Percentiles rank a stretch among this genome's conserved stretches.
phyloP scores from a whole-genome alignment of 345 rosid species.

The Durio zibethinus region DNA sequence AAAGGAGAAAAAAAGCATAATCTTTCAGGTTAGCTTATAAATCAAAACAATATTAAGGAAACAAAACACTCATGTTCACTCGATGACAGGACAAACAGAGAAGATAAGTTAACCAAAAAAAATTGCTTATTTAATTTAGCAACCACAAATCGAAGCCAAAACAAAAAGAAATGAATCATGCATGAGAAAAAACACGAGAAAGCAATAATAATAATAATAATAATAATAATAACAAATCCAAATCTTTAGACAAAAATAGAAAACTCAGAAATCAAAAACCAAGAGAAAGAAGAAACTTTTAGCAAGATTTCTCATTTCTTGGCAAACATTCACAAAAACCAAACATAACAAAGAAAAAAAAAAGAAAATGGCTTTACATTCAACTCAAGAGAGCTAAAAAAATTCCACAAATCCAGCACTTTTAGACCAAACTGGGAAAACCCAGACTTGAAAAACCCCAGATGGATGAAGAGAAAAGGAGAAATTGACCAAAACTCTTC shows the following conservation, averaged over 20 bases:
- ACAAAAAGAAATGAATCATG: neutral
- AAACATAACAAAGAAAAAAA: neutral
- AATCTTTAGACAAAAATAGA: neutral
- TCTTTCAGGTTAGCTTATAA: neutral
- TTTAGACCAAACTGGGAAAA: neutral
- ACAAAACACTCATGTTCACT: neutral
- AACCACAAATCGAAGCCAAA: neutral
- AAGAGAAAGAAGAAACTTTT: neutral
- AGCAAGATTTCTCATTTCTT: neutral
- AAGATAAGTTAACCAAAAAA: neutral
- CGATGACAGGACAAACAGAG: neutral
- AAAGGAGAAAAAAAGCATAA: neutral
- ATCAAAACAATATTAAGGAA: neutral
- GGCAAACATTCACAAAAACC: neutral
- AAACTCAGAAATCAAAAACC: conserved; percentile 1
- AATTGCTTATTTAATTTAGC: too few species aligned
- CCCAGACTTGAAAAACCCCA: conserved; percentile 1
- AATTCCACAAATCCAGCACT: neutral
- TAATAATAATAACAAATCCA: neutral
- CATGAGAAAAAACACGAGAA: neutral
- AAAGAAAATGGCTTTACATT: neutral
- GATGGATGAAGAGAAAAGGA: neutral
- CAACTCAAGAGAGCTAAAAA: neutral
- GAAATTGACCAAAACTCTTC: neutral
- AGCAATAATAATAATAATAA: neutral